Evolutionary conservation across 169 alveolate species (phyloP).

Genomic region (Babesia bovis): DNA sequence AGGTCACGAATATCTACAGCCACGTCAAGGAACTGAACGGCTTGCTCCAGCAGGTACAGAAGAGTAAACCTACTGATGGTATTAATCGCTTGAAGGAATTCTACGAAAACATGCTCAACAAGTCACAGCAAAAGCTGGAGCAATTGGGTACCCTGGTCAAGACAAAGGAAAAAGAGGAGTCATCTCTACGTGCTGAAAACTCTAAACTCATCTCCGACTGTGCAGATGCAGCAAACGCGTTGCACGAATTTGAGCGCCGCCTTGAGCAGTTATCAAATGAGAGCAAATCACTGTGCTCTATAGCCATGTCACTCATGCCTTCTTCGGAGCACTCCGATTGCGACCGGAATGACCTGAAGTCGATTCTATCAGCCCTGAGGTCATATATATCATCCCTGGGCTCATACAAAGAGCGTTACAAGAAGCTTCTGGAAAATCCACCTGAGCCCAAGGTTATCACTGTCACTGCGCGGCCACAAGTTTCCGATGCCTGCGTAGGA

Average conservation of each 20-base stretch:
- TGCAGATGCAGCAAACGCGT: constrained; percentile 38
- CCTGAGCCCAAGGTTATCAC: constrained; percentile 41
- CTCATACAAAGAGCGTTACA: constrained; percentile 17
- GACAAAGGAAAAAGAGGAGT: constrained; percentile 18
- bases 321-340: constrained; percentile 15
- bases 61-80: constrained; percentile 8
- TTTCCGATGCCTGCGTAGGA: constrained; percentile 1
- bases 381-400: neutral
- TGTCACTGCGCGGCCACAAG: constrained; percentile 27
- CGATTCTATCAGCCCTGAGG: constrained; percentile 1
- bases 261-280: constrained; percentile 13
- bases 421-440: constrained; percentile 29
- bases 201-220: constrained; percentile 51
- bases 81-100: constrained; percentile 17
- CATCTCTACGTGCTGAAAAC: constrained; percentile 40
- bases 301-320: constrained; percentile 44
- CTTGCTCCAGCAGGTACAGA: neutral
- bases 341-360: constrained; percentile 21
- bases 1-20: constrained; percentile 2
- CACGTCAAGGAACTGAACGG: constrained; percentile 19
- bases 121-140: constrained; percentile 2
- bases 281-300: constrained; percentile 20
- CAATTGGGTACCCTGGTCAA: constrained; percentile 8
- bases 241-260: constrained; percentile 42
- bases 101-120: constrained; percentile 20